These are phyloP conservation scores for Aspergillus phoenicis DNA, from an alignment of 2,329 filamentous ascomycete genomes.

Conservation along the genomic window DNA sequence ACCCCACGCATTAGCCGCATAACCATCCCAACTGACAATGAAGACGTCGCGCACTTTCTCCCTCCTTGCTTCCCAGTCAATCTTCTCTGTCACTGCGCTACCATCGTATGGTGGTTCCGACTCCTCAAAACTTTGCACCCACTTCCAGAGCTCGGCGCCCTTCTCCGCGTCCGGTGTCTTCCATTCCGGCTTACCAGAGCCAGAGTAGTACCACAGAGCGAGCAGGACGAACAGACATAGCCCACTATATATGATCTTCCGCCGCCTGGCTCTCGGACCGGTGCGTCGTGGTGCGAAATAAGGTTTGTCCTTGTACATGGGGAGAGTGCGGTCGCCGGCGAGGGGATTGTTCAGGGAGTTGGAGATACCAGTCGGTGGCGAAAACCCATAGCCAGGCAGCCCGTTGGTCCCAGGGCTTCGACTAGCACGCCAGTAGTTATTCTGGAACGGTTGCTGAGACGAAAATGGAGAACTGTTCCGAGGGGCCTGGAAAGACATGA, in stretches of 20 bases:
- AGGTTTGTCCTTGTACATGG: constrained; percentile 99
- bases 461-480: constrained; percentile 70
- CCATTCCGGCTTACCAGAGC: constrained; percentile 25
- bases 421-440: constrained; percentile 64
- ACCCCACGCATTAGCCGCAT: constrained; percentile 94
- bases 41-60: constrained; percentile 88
- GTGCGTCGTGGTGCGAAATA: constrained; percentile 61
- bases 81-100: constrained; percentile 35
- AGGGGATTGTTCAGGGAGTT: constrained; percentile 68
- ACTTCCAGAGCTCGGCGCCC: constrained; percentile 55
- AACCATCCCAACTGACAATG: constrained; percentile 86
- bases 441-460: constrained; percentile 66
- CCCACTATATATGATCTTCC: constrained; percentile 61
- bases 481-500: constrained; percentile 63
- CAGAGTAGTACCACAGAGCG: constrained; percentile 66
- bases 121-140: constrained; percentile 57
- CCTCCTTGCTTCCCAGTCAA: constrained; percentile 76
- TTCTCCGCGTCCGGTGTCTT: constrained; percentile 35
- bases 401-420: constrained; percentile 48
- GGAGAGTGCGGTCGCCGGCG: constrained; percentile 65
- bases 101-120: constrained; percentile 28
- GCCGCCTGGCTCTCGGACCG: constrained; percentile 62
- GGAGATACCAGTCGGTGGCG: constrained; percentile 54
- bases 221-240: constrained; percentile 59
- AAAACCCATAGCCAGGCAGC: constrained; percentile 42